Conservation (phyloP, 345 rosid species). For the Lepidium didymum region DNA sequence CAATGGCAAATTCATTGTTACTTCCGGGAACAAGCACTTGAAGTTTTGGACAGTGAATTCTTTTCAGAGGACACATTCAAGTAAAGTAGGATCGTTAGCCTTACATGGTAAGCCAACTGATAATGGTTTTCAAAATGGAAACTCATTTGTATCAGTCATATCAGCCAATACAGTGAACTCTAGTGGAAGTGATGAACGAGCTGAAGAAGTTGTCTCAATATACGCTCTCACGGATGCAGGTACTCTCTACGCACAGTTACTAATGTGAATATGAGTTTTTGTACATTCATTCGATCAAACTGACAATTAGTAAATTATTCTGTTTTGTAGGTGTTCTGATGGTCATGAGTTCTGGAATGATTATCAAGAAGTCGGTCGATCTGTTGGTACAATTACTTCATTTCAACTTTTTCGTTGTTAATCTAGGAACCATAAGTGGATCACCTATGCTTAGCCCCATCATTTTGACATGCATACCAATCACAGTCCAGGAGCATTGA, state of each 20-base stretch:
- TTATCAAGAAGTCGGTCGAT: conserved; percentile 46
- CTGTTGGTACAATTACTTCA: conserved; percentile 42
- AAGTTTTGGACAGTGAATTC: conserved; percentile 63
- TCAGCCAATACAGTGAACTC: conserved; percentile 30
- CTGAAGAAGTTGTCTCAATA: conserved; percentile 30
- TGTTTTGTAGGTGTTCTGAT: conserved; percentile 52
- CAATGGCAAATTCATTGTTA: conserved; percentile 53
- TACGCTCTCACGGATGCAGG: conserved; percentile 74
- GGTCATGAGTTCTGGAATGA: conserved; percentile 41
- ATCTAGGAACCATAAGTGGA: not conserved
- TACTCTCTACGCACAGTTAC: not conserved
- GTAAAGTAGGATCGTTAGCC: conserved; percentile 31
- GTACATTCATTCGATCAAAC: not conserved
- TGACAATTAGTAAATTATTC: conserved; percentile 4
- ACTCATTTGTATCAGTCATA: conserved; percentile 54
- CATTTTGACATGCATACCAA: not conserved
- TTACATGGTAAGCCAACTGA: conserved; percentile 52
- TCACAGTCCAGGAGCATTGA: not conserved
- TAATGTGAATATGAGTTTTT: not conserved
- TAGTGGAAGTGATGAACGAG: conserved; percentile 26
- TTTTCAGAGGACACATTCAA: conserved; percentile 46
- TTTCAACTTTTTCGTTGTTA: not conserved
- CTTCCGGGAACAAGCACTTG: conserved; percentile 78
- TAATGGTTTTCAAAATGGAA: conserved; percentile 53
- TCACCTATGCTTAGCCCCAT: not conserved